These are phyloP conservation scores for Prototheca wickerhamii DNA, from an alignment of 163 green algal genomes.

Conservation along the genomic window DNA sequence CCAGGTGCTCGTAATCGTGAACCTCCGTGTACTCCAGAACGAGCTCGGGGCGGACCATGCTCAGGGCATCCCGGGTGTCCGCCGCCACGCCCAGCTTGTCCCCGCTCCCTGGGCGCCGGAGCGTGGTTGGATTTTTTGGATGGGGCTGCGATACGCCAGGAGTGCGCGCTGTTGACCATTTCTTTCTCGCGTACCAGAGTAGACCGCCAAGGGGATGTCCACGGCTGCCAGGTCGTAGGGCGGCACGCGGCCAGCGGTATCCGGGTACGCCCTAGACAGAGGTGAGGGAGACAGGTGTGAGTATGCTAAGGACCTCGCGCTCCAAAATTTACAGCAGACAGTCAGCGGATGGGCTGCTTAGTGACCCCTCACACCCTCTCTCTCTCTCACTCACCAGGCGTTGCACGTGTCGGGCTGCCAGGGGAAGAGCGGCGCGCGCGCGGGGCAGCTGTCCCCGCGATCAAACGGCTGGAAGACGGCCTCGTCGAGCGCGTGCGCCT, in stretches of 20 bases:
- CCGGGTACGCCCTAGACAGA: neutral
- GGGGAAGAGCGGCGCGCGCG: neutral
- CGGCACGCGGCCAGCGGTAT: neutral
- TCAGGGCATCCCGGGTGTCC: neutral
- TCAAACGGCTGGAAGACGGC: neutral
- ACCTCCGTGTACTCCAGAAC: neutral
- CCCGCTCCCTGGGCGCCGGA: neutral
- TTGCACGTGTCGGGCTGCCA: neutral
- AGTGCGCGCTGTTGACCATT: neutral
- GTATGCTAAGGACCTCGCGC: neutral
- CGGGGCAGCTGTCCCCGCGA: neutral
- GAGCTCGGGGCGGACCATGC: neutral
- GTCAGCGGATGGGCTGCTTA: neutral
- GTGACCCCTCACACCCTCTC: neutral
- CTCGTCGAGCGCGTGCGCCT: neutral
- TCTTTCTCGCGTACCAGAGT: neutral
- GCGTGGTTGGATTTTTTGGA: neutral
- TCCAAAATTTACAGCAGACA: neutral
- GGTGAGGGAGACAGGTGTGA: neutral
- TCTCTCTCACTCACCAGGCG: neutral
- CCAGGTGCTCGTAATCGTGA: neutral
- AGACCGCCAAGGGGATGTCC: neutral
- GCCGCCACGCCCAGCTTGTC: neutral
- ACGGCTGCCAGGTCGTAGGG: neutral
- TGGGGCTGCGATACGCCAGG: neutral